Evolutionary conservation across 2,329 filamentous ascomycete species (phyloP).

Genomic region (Elsinoe ampelina): DNA sequence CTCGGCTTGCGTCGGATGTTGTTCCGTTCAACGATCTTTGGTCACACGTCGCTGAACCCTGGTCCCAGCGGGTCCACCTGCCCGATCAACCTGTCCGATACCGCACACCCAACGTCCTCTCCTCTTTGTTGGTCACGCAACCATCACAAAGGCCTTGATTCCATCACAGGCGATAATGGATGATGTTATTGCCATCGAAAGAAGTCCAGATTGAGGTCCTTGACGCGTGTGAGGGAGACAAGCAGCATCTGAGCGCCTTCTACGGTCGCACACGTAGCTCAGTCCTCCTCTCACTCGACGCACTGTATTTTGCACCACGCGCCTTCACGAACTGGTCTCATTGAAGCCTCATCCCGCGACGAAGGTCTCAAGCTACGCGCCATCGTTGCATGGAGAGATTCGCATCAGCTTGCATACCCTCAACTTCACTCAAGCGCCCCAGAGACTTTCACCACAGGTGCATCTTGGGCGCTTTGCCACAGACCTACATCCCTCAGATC

Average conservation of each 20-base stretch:
- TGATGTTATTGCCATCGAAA: neutral
- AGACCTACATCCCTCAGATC: no score
- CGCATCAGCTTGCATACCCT: no score
- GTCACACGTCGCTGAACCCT: constrained; percentile 4
- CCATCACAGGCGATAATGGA: neutral
- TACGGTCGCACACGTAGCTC: neutral
- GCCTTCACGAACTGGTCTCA: no score
- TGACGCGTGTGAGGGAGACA: neutral
- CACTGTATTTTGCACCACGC: neutral
- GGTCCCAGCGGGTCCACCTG: constrained; percentile 8
- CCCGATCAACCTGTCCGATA: neutral
- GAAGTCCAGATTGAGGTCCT: neutral
- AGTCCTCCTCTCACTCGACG: neutral
- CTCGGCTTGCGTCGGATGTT: constrained; percentile 15
- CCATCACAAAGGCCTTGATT: neutral
- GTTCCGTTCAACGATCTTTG: constrained; percentile 4
- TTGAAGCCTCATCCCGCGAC: no score
- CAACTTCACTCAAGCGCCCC: no score
- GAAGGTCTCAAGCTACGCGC: no score
- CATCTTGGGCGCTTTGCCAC: no score
- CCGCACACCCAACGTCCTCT: neutral
- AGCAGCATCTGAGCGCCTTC: neutral
- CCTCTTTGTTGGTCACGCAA: neutral
- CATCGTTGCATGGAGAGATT: no score
- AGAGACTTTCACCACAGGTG: no score